A percentile compares a stretch with the other conserved stretches of the same genome.
These are phyloP conservation scores for Obelidium mucronatum DNA, from an alignment of 192 early-diverging fungal species.

Conservation along the genomic window DNA sequence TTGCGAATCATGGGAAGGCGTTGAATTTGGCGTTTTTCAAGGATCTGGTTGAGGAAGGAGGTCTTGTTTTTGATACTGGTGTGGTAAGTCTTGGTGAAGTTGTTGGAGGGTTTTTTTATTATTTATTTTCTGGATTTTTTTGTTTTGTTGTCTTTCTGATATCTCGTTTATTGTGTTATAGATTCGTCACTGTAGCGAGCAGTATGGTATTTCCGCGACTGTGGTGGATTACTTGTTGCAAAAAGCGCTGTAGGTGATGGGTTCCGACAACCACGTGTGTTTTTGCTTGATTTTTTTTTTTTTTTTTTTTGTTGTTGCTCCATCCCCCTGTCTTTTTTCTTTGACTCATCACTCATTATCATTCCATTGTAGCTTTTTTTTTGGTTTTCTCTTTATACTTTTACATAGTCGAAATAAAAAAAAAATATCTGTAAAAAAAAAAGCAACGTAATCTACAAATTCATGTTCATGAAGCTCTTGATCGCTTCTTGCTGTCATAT, in stretches of 20 bases:
- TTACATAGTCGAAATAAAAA: not conserved
- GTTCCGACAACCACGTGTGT: not conserved
- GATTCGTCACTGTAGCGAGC: slow-evolving; percentile 28
- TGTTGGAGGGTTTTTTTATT: not conserved
- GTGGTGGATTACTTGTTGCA: slow-evolving; percentile 37
- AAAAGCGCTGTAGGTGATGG: not conserved
- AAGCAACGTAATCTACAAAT: too few species aligned
- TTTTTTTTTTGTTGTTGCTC: not conserved
- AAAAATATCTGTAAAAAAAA: too few species aligned
- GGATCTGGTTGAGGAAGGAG: slow-evolving; percentile 35
- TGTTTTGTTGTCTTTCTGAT: not conserved
- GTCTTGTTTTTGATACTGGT: slow-evolving; percentile 20
- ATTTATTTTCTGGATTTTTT: not conserved
- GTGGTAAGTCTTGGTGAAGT: slow-evolving; percentile 24
- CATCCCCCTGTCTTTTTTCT: too few species aligned
- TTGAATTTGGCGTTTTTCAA: slow-evolving; percentile 32
- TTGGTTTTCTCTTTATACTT: not conserved
- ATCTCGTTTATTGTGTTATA: too few species aligned
- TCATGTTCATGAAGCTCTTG: too few species aligned
- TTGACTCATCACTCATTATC: too few species aligned
- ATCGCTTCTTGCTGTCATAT: too few species aligned
- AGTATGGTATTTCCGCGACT: slow-evolving; percentile 14
- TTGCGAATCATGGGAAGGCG: slow-evolving; percentile 38
- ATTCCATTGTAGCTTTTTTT: not conserved
- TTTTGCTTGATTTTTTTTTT: not conserved